Conservation (phyloP, 345 rosid genomes). For the Eucalyptus tenuipes region DNA sequence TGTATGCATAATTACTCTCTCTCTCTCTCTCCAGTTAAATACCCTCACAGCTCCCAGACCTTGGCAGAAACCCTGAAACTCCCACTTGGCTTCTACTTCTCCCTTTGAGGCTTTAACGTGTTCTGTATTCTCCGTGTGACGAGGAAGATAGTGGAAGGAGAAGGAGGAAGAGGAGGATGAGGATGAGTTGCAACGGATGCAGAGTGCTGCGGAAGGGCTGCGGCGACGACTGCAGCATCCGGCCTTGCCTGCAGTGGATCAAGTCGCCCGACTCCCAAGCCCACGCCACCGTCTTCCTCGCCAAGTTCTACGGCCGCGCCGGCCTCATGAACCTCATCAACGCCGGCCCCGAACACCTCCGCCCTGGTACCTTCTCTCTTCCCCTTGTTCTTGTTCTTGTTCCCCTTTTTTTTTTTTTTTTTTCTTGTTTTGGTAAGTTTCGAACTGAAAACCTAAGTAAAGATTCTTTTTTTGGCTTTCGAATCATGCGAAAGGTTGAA, state of each 20-base stretch:
- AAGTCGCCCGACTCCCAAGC: conserved; percentile 80
- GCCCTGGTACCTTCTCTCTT: conserved; percentile 46
- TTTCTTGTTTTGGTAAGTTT: neutral
- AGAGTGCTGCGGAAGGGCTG: conserved; percentile 92
- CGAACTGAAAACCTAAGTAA: neutral
- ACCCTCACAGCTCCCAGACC: neutral
- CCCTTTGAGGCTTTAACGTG: neutral
- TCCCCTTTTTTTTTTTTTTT: accelerated
- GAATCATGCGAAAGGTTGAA: neutral
- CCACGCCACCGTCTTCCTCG: conserved; percentile 87
- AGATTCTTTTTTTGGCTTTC: neutral
- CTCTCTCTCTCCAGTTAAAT: neutral
- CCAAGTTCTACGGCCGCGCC: conserved; percentile 90
- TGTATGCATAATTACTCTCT: neutral
- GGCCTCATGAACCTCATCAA: conserved; percentile 88
- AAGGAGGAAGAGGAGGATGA: neutral
- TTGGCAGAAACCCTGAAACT: neutral
- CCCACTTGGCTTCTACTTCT: neutral
- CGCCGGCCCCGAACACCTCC: conserved; percentile 91
- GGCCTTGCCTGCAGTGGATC: conserved; percentile 95
- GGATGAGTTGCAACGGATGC: conserved; percentile 95
- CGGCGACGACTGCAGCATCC: conserved; percentile 68
- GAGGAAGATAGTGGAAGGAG: neutral
- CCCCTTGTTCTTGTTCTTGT: neutral
- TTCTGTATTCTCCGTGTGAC: neutral